A percentile compares a stretch with the other conserved stretches of the same genome.
phyloP scores from a whole-genome alignment of 768 basidiomycete species.

The Leccinum sublutescens region DNA sequence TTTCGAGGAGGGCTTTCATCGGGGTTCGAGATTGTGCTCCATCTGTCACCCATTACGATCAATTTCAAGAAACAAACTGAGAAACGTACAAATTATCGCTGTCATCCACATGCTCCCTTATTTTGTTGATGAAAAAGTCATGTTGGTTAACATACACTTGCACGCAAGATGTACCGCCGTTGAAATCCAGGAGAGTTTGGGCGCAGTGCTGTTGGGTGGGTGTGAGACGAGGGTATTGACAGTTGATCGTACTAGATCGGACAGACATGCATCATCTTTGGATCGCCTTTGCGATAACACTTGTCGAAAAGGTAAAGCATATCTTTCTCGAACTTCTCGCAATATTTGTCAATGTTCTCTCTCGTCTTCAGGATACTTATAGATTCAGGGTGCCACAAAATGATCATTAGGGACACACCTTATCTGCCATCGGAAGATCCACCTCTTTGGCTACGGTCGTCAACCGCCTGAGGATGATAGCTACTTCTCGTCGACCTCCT shows the following conservation, averaged over 20 bases:
- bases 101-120: constrained; percentile 58
- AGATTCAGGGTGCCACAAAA: background rate
- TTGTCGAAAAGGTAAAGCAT: constrained; percentile 95
- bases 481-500: constrained; percentile 85
- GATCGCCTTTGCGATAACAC: constrained; percentile 95
- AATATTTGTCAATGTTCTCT: constrained; percentile 93
- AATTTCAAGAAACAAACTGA: background rate
- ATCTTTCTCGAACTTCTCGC: constrained; percentile 98
- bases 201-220: constrained; percentile 80
- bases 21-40: constrained; percentile 79
- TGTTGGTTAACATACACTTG: constrained; percentile 99
- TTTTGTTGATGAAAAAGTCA: constrained; percentile 97
- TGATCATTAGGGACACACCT: constrained; percentile 44
- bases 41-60: constrained; percentile 47
- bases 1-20: constrained; percentile 70
- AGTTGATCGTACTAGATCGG: constrained; percentile 8
- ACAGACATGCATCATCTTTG: constrained; percentile 97
- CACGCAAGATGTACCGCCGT: constrained; percentile 94
- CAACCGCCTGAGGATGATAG: constrained; percentile 80
- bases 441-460: constrained; percentile 91
- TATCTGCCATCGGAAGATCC: constrained; percentile 78
- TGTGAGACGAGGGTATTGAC: constrained; percentile 10
- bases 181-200: constrained; percentile 94
- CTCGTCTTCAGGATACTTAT: constrained; percentile 54
- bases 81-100: constrained; percentile 59